Evolutionary conservation across 2,329 filamentous ascomycete genomes (phyloP).

Genomic region (Coniochaeta sp.): DNA sequence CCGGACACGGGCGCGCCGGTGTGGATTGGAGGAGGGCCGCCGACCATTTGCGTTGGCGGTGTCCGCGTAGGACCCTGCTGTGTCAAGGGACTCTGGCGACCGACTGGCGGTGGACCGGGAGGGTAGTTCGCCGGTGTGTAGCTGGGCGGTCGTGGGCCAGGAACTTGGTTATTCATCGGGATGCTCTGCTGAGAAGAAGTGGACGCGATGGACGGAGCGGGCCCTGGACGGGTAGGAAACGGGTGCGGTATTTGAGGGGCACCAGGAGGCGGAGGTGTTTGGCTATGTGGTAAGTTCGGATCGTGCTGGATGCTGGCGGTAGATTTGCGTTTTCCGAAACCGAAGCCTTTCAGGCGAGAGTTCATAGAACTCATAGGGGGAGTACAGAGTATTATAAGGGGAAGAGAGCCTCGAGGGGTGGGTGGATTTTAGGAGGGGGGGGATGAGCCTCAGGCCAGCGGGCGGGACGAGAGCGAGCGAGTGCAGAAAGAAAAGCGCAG

Average conservation of each 20-base stretch:
- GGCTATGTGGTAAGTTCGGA: constrained; percentile 35
- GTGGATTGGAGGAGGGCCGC: constrained; percentile 61
- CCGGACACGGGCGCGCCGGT: constrained; percentile 51
- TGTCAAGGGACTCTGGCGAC: constrained; percentile 46
- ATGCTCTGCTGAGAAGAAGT: constrained; percentile 40
- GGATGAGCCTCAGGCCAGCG: too few species aligned
- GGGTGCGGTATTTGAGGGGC: constrained; percentile 44
- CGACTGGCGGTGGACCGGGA: constrained; percentile 37
- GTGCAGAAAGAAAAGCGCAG: constrained; percentile 8
- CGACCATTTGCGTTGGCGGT: constrained; percentile 53
- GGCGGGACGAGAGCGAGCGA: constrained; percentile 16
- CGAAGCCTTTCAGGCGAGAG: constrained; percentile 71
- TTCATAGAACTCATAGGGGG: constrained; percentile 71
- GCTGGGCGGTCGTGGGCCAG: constrained; percentile 56
- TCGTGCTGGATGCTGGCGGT: constrained; percentile 49
- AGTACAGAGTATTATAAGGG: constrained; percentile 25
- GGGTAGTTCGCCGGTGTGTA: constrained; percentile 51
- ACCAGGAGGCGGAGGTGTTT: constrained; percentile 26
- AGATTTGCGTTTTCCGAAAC: constrained; percentile 75
- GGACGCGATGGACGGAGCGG: constrained; percentile 38
- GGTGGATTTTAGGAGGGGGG: constrained; percentile 18
- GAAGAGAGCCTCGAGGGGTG: constrained; percentile 20
- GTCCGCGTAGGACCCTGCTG: constrained; percentile 43
- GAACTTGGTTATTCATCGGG: constrained; percentile 57
- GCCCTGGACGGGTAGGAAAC: constrained; percentile 30